phyloP scores from a whole-genome alignment of 2,329 filamentous ascomycete species.

The Neurospora sp. region DNA sequence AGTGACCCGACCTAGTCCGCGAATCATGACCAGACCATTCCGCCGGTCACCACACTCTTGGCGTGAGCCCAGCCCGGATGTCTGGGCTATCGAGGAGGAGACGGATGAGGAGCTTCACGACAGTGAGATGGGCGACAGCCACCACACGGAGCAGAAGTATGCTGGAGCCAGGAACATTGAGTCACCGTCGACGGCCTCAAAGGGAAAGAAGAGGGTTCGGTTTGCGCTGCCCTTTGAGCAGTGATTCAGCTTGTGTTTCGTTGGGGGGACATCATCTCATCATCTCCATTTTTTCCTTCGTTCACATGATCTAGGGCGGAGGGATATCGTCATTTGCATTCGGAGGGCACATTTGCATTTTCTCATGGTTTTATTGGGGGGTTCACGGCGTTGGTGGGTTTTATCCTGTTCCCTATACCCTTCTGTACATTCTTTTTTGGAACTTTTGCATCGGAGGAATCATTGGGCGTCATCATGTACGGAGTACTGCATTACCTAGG shows the following conservation, averaged over 20 bases:
- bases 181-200: constrained; percentile 25
- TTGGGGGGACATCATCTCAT: not conserved
- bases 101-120: constrained; percentile 40
- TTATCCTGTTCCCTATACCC: not conserved
- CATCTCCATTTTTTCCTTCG: not conserved
- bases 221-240: constrained; percentile 38
- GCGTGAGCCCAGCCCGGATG: constrained; percentile 49
- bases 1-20: constrained; percentile 13
- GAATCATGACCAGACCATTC: constrained; percentile 17
- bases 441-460: not conserved
- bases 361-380: not conserved
- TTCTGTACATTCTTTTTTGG: not conserved
- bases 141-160: constrained; percentile 3
- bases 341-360: not conserved
- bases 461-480: not conserved
- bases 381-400: not conserved
- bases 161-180: not conserved
- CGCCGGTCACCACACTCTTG: constrained; percentile 37
- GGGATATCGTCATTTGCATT: not conserved
- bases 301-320: not conserved
- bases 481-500: not conserved
- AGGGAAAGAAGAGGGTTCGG: constrained; percentile 47
- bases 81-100: constrained; percentile 52
- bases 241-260: not conserved
- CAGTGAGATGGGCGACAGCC: constrained; percentile 30